phyloP scores from a whole-genome alignment of 345 rosid species.

The Populus nigra region DNA sequence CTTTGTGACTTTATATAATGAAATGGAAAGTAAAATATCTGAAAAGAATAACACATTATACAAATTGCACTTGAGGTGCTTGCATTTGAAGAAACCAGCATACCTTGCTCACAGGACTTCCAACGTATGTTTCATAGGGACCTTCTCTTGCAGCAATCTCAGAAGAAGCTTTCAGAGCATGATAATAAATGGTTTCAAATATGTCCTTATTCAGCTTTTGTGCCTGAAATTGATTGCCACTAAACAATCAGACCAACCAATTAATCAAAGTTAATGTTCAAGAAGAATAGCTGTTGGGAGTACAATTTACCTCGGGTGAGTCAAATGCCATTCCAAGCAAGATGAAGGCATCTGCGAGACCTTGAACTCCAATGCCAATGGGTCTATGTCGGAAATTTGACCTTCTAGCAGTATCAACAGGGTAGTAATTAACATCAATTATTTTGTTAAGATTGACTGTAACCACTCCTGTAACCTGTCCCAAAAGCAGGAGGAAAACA shows the following conservation, averaged over 20 bases:
- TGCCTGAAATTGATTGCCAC: constrained; percentile 47
- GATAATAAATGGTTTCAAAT: constrained; percentile 87
- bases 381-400: constrained; percentile 88
- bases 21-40: not conserved
- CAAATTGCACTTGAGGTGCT: not conserved
- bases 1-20: not conserved
- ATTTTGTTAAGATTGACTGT: constrained; percentile 77
- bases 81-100: constrained; percentile 5
- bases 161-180: constrained; percentile 73
- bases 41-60: not conserved
- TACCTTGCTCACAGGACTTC: constrained; percentile 97
- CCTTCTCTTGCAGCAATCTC: constrained; percentile 68
- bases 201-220: constrained; percentile 85
- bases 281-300: not conserved
- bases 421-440: constrained; percentile 88
- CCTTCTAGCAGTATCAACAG: constrained; percentile 80
- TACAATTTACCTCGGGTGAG: constrained; percentile 64
- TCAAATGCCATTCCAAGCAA: constrained; percentile 92
- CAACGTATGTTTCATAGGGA: constrained; percentile 70
- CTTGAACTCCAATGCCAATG: constrained; percentile 91
- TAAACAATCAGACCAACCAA: constrained; percentile 19
- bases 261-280: not conserved
- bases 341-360: constrained; percentile 90
- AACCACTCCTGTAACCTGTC: constrained; percentile 62
- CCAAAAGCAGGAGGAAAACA: not conserved